phyloP scores from a whole-genome alignment of 2,329 filamentous ascomycete species.

The Epichloe aotearoae region DNA sequence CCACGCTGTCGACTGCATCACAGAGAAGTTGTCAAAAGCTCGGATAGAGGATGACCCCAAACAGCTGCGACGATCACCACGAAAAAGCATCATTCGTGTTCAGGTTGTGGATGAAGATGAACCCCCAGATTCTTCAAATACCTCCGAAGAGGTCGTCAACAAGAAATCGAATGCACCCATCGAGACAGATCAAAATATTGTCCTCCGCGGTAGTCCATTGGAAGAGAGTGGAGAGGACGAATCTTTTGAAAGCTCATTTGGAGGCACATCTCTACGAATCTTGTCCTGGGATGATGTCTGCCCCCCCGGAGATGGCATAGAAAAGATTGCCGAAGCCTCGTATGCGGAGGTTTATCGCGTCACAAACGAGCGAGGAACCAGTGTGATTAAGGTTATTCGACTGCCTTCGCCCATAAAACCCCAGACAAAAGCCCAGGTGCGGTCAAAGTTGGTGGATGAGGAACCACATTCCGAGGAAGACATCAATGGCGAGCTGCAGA shows the following conservation, averaged over 20 bases:
- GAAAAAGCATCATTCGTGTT: constrained; percentile 6
- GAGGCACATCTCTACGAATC: constrained; percentile 23
- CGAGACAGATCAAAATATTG: neutral
- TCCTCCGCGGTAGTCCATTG: neutral
- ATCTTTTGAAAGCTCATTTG: neutral
- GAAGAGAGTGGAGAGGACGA: constrained; percentile 7
- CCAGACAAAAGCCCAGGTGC: constrained; percentile 43
- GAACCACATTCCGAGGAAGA: constrained; percentile 41
- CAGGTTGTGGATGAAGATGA: constrained; percentile 7
- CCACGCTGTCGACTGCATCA: constrained; percentile 20
- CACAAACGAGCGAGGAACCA: constrained; percentile 43
- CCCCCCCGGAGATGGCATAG: constrained; percentile 37
- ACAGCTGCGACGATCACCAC: constrained; percentile 7
- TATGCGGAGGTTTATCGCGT: constrained; percentile 54
- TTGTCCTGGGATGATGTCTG: constrained; percentile 47
- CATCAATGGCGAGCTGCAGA: constrained; percentile 44
- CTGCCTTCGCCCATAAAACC: constrained; percentile 44
- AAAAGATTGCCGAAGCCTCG: constrained; percentile 54
- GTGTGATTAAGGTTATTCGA: constrained; percentile 52
- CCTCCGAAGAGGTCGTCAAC: neutral
- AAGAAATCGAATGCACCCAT: neutral
- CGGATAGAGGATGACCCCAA: constrained; percentile 12
- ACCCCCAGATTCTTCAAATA: neutral
- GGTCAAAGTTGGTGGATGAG: constrained; percentile 43
- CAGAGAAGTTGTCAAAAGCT: constrained; percentile 21